phyloP scores from a whole-genome alignment of 371 early-diverging fungal species.

The Zancudomyces culisetae region DNA sequence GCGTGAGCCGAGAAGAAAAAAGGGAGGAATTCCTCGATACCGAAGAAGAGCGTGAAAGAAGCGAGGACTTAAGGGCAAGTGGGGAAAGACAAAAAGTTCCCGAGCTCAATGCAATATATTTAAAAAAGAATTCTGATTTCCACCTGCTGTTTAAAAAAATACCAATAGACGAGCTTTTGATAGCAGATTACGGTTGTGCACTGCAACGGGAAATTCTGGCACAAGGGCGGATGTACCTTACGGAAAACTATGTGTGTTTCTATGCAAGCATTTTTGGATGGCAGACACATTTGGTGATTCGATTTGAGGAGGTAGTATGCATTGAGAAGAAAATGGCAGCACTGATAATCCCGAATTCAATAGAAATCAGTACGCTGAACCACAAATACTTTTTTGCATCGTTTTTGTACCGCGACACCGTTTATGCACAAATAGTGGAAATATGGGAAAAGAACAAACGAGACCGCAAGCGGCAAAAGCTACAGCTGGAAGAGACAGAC shows the following conservation, averaged over 20 bases:
- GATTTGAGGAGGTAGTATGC: constrained; percentile 57
- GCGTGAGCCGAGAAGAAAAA: too few relatives aligned
- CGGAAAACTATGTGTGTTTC: constrained; percentile 72
- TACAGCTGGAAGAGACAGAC: not conserved
- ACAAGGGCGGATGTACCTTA: constrained; percentile 79
- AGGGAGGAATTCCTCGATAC: too few relatives aligned
- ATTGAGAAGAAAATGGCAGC: constrained; percentile 65
- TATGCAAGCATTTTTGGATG: constrained; percentile 94
- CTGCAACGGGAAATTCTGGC: constrained; percentile 81
- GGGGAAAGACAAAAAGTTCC: too few relatives aligned
- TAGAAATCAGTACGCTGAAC: constrained; percentile 53
- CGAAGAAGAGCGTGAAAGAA: too few relatives aligned
- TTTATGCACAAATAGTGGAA: constrained; percentile 46
- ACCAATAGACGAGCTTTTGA: constrained; percentile 32
- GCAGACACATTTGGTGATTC: constrained; percentile 74
- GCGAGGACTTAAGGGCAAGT: too few relatives aligned
- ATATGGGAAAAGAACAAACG: constrained; percentile 34
- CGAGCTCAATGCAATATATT: constrained; percentile 26
- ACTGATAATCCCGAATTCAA: constrained; percentile 70
- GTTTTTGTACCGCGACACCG: constrained; percentile 58
- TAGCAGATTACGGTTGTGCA: constrained; percentile 71
- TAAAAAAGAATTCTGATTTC: constrained; percentile 33
- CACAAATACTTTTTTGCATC: constrained; percentile 63
- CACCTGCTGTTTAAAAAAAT: constrained; percentile 34
- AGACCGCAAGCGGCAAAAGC: not conserved